Evolutionary conservation across 441 rosid genomes (phyloP).

Genomic region (California macrophylla): DNA sequence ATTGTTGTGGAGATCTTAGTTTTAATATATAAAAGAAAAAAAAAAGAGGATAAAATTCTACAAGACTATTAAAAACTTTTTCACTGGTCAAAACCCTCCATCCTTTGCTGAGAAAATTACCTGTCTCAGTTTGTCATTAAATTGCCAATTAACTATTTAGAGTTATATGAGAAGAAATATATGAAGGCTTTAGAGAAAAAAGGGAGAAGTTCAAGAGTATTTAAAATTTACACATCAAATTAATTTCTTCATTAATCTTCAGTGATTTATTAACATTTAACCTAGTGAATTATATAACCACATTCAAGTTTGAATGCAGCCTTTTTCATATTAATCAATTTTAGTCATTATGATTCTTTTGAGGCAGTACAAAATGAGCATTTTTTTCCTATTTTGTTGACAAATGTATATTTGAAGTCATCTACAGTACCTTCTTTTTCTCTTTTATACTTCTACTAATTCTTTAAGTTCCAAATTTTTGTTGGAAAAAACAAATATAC

Average conservation of each 20-base stretch:
- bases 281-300: not conserved
- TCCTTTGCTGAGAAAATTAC: not conserved
- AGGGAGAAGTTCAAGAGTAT: not conserved
- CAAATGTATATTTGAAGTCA: not conserved
- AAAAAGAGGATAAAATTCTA: not conserved
- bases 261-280: not conserved
- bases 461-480: not conserved
- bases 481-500: conserved; percentile 27
- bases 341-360: not conserved
- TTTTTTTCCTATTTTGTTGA: not conserved
- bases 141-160: too few relatives aligned
- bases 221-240: not conserved
- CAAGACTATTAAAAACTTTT: not conserved
- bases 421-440: not conserved
- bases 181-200: not conserved
- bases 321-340: not conserved
- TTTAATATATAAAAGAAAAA: not conserved
- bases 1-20: not conserved
- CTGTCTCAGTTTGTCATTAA: too few relatives aligned
- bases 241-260: not conserved
- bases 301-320: not conserved
- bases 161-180: not conserved
- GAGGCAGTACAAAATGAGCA: not conserved
- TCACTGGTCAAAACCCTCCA: not conserved
- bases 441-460: not conserved